Percentiles rank a stretch among this genome's conserved stretches.
phyloP scores from a whole-genome alignment of 371 early-diverging fungal genomes.

The Actinomucor elegans region DNA sequence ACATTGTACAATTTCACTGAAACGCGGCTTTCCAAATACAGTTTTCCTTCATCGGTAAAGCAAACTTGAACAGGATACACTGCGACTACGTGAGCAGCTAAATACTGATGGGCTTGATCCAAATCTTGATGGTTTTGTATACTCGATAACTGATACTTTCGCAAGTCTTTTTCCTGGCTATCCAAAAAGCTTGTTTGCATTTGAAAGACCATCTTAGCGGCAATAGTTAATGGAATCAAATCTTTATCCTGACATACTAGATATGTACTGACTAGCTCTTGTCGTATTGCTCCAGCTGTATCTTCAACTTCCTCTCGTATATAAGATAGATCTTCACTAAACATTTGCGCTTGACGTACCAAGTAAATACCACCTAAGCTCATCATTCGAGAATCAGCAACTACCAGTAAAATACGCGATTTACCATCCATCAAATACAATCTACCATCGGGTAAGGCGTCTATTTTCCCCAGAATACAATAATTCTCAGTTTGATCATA shows the following conservation, averaged over 20 bases:
- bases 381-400: neutral
- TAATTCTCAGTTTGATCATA: neutral
- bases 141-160: no score
- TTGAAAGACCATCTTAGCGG: neutral
- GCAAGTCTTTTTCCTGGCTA: no score
- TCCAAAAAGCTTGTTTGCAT: neutral
- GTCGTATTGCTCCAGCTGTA: neutral
- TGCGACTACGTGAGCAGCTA: neutral
- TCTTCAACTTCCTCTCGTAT: neutral
- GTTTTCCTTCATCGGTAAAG: neutral
- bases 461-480: neutral
- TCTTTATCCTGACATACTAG: neutral
- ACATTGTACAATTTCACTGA: neutral
- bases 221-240: neutral
- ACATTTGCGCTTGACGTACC: neutral
- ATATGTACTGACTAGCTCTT: neutral
- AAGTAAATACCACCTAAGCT: neutral
- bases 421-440: neutral
- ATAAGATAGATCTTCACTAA: neutral
- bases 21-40: neutral
- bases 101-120: neutral
- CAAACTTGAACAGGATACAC: neutral
- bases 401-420: neutral
- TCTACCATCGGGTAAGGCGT: neutral
- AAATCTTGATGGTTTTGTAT: no score